Percentiles rank a stretch among this genome's conserved stretches.
Evolutionary conservation across 75 land plant genomes (phyloP).

Genomic region (Larix kaempferi): DNA sequence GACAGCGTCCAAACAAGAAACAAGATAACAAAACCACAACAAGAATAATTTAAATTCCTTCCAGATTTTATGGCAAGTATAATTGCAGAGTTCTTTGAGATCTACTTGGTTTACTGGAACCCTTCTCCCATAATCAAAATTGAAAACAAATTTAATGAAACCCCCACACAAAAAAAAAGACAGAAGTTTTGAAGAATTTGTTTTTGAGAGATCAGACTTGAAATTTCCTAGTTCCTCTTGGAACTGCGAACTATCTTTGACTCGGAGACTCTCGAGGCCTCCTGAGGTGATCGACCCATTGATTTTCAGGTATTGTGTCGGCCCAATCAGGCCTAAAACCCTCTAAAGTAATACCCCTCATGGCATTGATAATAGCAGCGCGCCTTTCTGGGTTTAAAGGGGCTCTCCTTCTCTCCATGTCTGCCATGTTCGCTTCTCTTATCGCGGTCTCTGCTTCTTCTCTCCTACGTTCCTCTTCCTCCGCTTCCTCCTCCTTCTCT

Average conservation of each 20-base stretch:
- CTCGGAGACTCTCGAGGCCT: slow-evolving; percentile 8
- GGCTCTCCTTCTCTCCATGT: slow-evolving; percentile 58
- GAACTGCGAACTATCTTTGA: background rate
- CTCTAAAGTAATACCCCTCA: slow-evolving; percentile 65
- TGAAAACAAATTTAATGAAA: too few species aligned
- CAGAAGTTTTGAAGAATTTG: too few species aligned
- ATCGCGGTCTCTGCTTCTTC: slow-evolving; percentile 36
- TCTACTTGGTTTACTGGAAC: too few species aligned
- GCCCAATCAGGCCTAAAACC: slow-evolving; percentile 81
- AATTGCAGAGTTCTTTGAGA: too few species aligned
- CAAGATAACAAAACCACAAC: too few species aligned
- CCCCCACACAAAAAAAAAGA: too few species aligned
- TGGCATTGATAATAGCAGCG: slow-evolving; percentile 64
- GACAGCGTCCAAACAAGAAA: too few species aligned
- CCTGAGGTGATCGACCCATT: slow-evolving; percentile 62
- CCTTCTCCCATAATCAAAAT: too few species aligned
- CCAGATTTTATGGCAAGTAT: too few species aligned
- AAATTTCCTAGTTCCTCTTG: too few species aligned
- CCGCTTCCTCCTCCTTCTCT: slow-evolving; percentile 28
- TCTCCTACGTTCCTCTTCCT: slow-evolving; percentile 34
- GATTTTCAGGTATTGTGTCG: slow-evolving; percentile 54
- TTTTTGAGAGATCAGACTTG: too few species aligned
- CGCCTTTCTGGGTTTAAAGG: slow-evolving; percentile 67
- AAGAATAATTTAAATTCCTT: too few species aligned
- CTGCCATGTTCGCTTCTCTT: slow-evolving; percentile 51